Percentiles rank a stretch among this genome's conserved stretches.
phyloP scores from a whole-genome alignment of 2,329 filamentous ascomycete genomes.

The Plectosphaerella sp. region DNA sequence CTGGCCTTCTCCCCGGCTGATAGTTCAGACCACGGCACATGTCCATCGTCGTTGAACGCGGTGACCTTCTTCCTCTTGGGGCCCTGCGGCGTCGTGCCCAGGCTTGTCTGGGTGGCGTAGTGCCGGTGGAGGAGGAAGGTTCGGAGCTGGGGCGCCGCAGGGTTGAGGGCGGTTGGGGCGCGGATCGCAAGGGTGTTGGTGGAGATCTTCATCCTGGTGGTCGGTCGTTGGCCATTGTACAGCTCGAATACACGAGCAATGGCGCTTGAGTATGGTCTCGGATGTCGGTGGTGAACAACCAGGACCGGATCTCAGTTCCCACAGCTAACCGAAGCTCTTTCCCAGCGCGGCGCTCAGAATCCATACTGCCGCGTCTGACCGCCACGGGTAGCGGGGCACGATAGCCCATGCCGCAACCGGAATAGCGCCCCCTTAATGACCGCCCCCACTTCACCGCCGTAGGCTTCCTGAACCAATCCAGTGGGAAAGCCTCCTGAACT shows the following conservation, averaged over 20 bases:
- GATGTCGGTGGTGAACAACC: too few species aligned
- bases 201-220: conserved; percentile 42
- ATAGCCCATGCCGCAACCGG: neutral
- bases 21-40: conserved; percentile 75
- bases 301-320: too few species aligned
- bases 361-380: conserved; percentile 19
- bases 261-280: too few species aligned
- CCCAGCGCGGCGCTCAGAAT: conserved; percentile 1
- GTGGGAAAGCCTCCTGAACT: conserved; percentile 13
- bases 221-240: conserved; percentile 33
- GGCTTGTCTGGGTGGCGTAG: conserved; percentile 56
- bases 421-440: conserved; percentile 9
- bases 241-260: conserved; percentile 1
- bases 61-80: conserved; percentile 68
- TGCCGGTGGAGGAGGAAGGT: conserved; percentile 36
- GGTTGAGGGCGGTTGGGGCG: conserved; percentile 18
- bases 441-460: conserved; percentile 10
- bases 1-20: conserved; percentile 73
- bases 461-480: neutral
- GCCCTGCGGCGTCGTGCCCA: conserved; percentile 29
- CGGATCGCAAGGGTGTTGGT: conserved; percentile 30
- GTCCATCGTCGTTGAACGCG: conserved; percentile 80
- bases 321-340: conserved; percentile 4
- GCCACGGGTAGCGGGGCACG: conserved; percentile 27
- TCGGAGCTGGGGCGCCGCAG: conserved; percentile 23